These are phyloP conservation scores for Colletotrichum plurivorum DNA, from an alignment of 2,329 filamentous ascomycete species.

Conservation along the genomic window DNA sequence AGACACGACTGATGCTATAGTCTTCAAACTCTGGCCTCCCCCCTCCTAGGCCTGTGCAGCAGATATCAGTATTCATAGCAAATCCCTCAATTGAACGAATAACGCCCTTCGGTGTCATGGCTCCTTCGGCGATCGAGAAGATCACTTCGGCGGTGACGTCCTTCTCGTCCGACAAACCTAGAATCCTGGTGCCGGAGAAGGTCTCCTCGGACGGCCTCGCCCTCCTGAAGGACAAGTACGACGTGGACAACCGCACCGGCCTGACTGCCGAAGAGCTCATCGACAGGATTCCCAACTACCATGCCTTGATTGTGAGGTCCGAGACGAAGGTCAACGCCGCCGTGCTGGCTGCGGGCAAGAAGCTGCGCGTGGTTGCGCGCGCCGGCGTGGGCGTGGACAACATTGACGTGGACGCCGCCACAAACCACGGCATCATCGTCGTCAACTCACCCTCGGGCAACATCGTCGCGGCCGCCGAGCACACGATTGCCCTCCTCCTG, in stretches of 20 bases:
- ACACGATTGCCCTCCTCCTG: slow-evolving; percentile 82
- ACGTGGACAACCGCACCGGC: slow-evolving; percentile 77
- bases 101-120: slow-evolving; percentile 20
- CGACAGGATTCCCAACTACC: slow-evolving; percentile 77
- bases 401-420: slow-evolving; percentile 82
- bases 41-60: background rate
- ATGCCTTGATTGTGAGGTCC: slow-evolving; percentile 84
- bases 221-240: slow-evolving; percentile 74
- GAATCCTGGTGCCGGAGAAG: slow-evolving; percentile 83
- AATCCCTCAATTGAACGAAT: background rate
- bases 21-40: background rate
- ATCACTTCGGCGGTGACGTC: slow-evolving; percentile 38
- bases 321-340: slow-evolving; percentile 84
- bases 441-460: slow-evolving; percentile 86
- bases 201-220: slow-evolving; percentile 84
- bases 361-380: slow-evolving; percentile 82
- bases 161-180: slow-evolving; percentile 46
- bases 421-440: slow-evolving; percentile 81
- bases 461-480: slow-evolving; percentile 84
- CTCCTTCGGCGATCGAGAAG: slow-evolving; percentile 46
- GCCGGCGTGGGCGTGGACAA: slow-evolving; percentile 89
- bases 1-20: background rate
- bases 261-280: slow-evolving; percentile 75
- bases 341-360: slow-evolving; percentile 75
- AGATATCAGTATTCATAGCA: background rate